Percentiles rank a stretch among this genome's conserved stretches.
Evolutionary conservation across 768 basidiomycete species (phyloP).

Genomic region (Mycena vulgaris): DNA sequence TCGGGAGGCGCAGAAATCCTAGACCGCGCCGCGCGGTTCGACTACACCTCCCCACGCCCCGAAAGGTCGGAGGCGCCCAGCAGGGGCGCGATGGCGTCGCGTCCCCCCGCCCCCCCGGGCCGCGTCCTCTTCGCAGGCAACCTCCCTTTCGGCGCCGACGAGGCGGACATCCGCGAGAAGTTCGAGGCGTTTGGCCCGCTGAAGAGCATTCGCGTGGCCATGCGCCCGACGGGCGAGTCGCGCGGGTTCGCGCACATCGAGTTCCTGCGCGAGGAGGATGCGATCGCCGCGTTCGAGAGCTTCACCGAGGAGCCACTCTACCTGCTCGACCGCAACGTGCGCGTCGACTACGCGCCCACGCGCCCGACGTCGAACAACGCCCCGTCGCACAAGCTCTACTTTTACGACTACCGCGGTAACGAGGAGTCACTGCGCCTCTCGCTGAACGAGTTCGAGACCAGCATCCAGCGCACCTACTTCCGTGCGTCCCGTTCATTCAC

Average conservation of each 20-base stretch:
- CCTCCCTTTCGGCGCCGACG: constrained; percentile 64
- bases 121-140: constrained; percentile 64
- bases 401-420: constrained; percentile 45
- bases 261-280: constrained; percentile 55
- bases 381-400: constrained; percentile 50
- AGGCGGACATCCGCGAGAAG: constrained; percentile 56
- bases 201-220: constrained; percentile 52
- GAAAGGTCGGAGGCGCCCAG: neutral
- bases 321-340: constrained; percentile 61
- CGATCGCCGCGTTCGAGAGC: constrained; percentile 54
- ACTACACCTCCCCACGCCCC: constrained; percentile 40
- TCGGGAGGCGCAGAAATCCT: neutral
- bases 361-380: neutral
- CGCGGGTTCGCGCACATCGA: constrained; percentile 65
- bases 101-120: constrained; percentile 46
- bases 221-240: constrained; percentile 51
- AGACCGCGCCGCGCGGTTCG: constrained; percentile 40
- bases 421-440: constrained; percentile 45
- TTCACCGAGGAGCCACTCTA: constrained; percentile 62
- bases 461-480: constrained; percentile 36
- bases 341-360: constrained; percentile 56
- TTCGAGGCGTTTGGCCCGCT: constrained; percentile 63
- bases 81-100: neutral
- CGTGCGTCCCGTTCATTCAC: constrained; percentile 24
- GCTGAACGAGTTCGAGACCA: constrained; percentile 43